Evolutionary conservation across 805 yeast genomes (phyloP).

Genomic region (Isabelozyma pseudorhagii): DNA sequence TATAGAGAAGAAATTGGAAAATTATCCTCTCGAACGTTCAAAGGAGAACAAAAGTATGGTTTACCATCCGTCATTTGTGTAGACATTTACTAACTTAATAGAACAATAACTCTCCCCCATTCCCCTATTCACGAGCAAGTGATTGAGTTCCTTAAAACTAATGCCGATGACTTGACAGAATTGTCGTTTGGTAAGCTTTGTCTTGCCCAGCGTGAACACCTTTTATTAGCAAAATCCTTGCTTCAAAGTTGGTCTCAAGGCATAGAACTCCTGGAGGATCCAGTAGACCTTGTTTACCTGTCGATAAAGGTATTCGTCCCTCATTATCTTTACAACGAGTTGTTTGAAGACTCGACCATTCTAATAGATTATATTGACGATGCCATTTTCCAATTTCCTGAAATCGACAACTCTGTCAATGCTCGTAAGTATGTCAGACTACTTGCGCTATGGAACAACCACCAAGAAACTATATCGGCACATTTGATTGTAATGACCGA

Average conservation of each 20-base stretch:
- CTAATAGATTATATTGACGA: slow-evolving; percentile 5
- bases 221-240: background rate
- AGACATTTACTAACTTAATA: background rate
- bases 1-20: slow-evolving; percentile 3
- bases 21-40: background rate
- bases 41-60: background rate
- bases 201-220: slow-evolving; percentile 1
- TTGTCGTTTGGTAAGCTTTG: slow-evolving; percentile 16
- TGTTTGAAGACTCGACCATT: slow-evolving; percentile 1
- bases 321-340: slow-evolving; percentile 7
- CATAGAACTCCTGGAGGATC: background rate
- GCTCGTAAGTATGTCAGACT: slow-evolving; percentile 6
- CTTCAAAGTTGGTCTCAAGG: background rate
- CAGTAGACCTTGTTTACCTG: slow-evolving; percentile 6
- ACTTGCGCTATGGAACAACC: slow-evolving; percentile 5
- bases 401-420: slow-evolving; percentile 11
- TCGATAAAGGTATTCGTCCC: slow-evolving; percentile 13
- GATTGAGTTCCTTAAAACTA: slow-evolving; percentile 7
- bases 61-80: too few relatives aligned
- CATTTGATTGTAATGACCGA: slow-evolving; percentile 2
- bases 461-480: background rate
- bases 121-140: slow-evolving; percentile 20
- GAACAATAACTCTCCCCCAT: background rate
- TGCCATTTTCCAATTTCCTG: slow-evolving; percentile 10
- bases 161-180: slow-evolving; percentile 11